Percentiles rank a stretch among this genome's conserved stretches.
phyloP scores from a whole-genome alignment of 768 basidiomycete species.

The Lyophyllum shimeji region DNA sequence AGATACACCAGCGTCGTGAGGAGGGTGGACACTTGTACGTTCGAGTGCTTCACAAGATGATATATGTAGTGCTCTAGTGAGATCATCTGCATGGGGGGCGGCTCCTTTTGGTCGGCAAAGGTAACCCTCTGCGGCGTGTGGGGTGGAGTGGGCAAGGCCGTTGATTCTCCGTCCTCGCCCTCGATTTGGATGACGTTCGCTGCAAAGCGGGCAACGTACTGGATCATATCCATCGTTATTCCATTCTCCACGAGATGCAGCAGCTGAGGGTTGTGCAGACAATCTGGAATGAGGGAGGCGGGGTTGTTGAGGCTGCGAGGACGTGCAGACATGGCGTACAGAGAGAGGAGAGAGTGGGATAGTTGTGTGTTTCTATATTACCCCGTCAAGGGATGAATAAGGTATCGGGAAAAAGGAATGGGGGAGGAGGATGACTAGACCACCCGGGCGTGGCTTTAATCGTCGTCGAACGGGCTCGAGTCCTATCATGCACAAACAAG shows the following conservation, averaged over 20 bases:
- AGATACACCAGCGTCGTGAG: slow-evolving; percentile 91
- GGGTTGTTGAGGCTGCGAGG: slow-evolving; percentile 49
- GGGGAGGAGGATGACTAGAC: slow-evolving; percentile 13
- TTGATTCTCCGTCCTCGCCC: slow-evolving; percentile 40
- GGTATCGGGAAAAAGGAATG: slow-evolving; percentile 23
- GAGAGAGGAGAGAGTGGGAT: slow-evolving; percentile 27
- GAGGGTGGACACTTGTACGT: slow-evolving; percentile 89
- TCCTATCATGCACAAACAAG: slow-evolving; percentile 21
- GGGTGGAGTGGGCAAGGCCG: slow-evolving; percentile 63
- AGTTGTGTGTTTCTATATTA: slow-evolving; percentile 31
- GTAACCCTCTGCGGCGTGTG: slow-evolving; percentile 56
- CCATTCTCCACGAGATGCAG: slow-evolving; percentile 74
- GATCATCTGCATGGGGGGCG: slow-evolving; percentile 37
- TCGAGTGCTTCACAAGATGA: slow-evolving; percentile 74
- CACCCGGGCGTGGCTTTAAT: slow-evolving; percentile 12
- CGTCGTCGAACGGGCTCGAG: not conserved
- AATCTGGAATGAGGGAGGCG: slow-evolving; percentile 77
- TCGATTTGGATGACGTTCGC: slow-evolving; percentile 73
- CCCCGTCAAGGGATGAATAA: slow-evolving; percentile 43
- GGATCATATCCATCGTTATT: slow-evolving; percentile 84
- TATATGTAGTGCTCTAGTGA: slow-evolving; percentile 84
- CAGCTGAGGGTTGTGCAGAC: slow-evolving; percentile 77
- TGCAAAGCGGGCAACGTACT: slow-evolving; percentile 79
- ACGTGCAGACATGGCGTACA: slow-evolving; percentile 26
- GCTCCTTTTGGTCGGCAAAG: slow-evolving; percentile 32